Base-by-base conservation (phyloP, 2,329 filamentous ascomycete genomes). In the Didymella lethalis region DNA sequence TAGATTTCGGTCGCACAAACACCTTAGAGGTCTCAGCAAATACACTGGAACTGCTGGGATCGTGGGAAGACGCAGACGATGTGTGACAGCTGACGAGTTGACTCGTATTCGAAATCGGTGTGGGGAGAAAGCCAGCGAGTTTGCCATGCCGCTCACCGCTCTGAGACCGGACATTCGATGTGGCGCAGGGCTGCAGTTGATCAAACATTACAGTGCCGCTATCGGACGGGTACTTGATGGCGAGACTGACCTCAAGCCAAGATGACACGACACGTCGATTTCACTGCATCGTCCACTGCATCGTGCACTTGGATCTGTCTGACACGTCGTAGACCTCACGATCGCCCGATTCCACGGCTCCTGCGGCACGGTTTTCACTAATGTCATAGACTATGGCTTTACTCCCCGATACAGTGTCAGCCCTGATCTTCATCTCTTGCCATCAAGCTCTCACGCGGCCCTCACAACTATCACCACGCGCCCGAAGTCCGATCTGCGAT, bases 1-100 rank as follows among this genome's bases (percentile, higher is more conserved):
- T 50, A 16, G 25, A 16, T 25, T 41, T 11, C 5, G 11, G 48
- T 41, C 6, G 20, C 48, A 40, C 34, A 7, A 25, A 8, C 20
- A 29, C 7, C 32, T 14, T 49, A 34, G 34, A 26, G 20, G n/a
- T 38, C 14, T 50, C 14, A 16, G 32, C 4, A 10, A 6, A 11
- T 26, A 40, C n/a, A 29, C 23, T 28, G 47, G 25, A 29, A 40
- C 7, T 26, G 36, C 48, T 34, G 48, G 36, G 16, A 43, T 20
- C 2, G 38, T 2, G 34, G 28, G 10, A 41, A 36, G 29, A 25
- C 10, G 49, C 40, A 45, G 31, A 11, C 12, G n/a, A n/a, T 29
- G 50, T 53, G 50, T 46, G 25, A 53, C 50, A 25, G 7, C 31
- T 46, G 50, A 53, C 50, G 41, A 53, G 41, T 10, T 46, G 50